Conservation (phyloP, 176 grass and related monocot genomes). For the Microstegium vimineum region DNA sequence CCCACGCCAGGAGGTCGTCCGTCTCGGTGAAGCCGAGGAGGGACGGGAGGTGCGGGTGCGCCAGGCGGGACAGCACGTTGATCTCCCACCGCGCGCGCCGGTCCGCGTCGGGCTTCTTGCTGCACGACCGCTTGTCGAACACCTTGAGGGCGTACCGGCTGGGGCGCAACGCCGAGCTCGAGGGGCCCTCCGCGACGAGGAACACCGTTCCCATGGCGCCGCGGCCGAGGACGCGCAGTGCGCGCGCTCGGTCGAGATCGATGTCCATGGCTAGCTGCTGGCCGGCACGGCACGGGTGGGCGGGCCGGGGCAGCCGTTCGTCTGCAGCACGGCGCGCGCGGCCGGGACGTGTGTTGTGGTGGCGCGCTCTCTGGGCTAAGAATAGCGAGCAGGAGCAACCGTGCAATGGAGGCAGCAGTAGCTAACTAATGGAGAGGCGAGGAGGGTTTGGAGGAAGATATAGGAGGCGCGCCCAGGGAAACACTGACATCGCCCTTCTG, state of each 20-base stretch:
- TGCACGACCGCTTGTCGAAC: slow-evolving; percentile 55
- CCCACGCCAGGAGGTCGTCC: slow-evolving; percentile 79
- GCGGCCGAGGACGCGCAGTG: slow-evolving; percentile 76
- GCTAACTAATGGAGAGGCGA: slow-evolving; percentile 30
- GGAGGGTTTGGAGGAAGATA: slow-evolving; percentile 47
- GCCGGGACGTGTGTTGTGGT: neutral
- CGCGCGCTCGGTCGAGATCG: slow-evolving; percentile 79
- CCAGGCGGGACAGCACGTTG: slow-evolving; percentile 57
- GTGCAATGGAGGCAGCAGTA: neutral
- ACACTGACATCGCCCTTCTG: neutral
- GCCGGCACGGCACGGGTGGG: slow-evolving; percentile 7
- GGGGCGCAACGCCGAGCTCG: slow-evolving; percentile 1
- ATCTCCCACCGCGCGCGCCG: slow-evolving; percentile 88
- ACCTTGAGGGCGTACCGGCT: slow-evolving; percentile 85
- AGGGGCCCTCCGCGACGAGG: slow-evolving; percentile 44
- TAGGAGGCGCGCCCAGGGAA: slow-evolving; percentile 4
- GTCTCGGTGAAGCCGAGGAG: slow-evolving; percentile 73
- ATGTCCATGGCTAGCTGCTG: slow-evolving; percentile 62
- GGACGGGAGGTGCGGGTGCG: slow-evolving; percentile 74
- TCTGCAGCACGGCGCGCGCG: slow-evolving; percentile 14
- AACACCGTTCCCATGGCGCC: slow-evolving; percentile 98
- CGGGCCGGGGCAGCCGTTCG: neutral
- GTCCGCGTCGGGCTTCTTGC: slow-evolving; percentile 51
- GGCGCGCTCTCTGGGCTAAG: slow-evolving; percentile 28
- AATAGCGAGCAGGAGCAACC: slow-evolving; percentile 27